phyloP scores from a whole-genome alignment of 192 early-diverging fungal genomes.

The Entomortierella lignicola region DNA sequence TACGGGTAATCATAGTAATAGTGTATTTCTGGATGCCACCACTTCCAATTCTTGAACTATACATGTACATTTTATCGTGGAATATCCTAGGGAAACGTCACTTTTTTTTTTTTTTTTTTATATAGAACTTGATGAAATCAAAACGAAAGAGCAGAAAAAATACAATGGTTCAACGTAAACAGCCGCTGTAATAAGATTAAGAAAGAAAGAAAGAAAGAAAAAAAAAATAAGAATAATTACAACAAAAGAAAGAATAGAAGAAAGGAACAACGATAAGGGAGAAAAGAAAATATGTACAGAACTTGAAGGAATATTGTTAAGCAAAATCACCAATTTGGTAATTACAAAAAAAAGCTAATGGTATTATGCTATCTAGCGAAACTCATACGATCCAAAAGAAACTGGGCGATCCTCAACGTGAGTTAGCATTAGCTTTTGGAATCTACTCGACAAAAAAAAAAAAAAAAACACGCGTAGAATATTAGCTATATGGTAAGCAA shows the following conservation, averaged over 20 bases:
- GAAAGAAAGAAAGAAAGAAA: constrained; percentile 1
- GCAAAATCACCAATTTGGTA: not conserved
- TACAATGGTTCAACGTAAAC: no score
- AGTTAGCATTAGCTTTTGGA: constrained; percentile 35
- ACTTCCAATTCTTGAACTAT: no score
- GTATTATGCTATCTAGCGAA: not conserved
- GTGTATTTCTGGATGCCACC: no score
- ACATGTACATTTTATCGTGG: no score
- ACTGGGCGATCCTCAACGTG: constrained; percentile 18
- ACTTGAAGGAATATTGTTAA: not conserved
- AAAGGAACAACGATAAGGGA: not conserved
- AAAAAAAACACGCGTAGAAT: not conserved
- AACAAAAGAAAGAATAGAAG: no score
- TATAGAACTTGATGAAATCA: no score
- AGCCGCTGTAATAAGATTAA: not conserved
- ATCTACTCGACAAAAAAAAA: constrained; percentile 15
- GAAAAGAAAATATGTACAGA: not conserved
- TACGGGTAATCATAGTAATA: no score
- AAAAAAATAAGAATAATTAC: no score
- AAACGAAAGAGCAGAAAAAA: no score
- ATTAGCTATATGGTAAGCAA: not conserved
- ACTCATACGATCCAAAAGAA: constrained; percentile 13
- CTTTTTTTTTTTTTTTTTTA: no score
- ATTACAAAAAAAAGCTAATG: not conserved
- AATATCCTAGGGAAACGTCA: no score